These are phyloP conservation scores for Epithele typhae DNA, from an alignment of 768 basidiomycete genomes.

Conservation along the genomic window DNA sequence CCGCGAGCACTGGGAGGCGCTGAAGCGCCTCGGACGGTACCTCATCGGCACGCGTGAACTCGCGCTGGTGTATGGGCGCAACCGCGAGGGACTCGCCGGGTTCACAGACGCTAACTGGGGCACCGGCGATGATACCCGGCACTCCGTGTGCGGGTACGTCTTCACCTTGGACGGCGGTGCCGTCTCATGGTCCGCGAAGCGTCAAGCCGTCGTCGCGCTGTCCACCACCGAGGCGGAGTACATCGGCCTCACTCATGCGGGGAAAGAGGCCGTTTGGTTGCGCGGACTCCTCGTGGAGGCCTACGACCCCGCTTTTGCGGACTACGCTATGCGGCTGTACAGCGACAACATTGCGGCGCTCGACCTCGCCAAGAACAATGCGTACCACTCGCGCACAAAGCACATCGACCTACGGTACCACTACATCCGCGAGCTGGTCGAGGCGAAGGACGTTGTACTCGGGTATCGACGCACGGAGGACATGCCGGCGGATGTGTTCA, in stretches of 20 bases:
- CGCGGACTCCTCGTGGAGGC: neutral
- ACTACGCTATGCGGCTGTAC: slow-evolving; percentile 4
- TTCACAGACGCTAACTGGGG: slow-evolving; percentile 26
- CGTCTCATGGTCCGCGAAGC: slow-evolving; percentile 24
- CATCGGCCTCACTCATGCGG: slow-evolving; percentile 32
- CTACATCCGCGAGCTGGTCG: slow-evolving; percentile 19
- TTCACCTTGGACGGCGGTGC: slow-evolving; percentile 19
- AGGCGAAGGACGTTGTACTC: neutral
- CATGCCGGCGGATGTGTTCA: neutral
- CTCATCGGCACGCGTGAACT: slow-evolving; percentile 17
- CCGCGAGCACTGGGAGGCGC: slow-evolving; percentile 18
- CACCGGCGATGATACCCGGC: slow-evolving; percentile 15
- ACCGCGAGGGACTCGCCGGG: neutral
- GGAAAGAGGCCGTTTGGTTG: slow-evolving; percentile 18
- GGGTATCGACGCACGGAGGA: neutral
- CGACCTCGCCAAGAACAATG: neutral
- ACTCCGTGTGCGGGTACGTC: slow-evolving; percentile 24
- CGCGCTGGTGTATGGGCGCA: slow-evolving; percentile 7
- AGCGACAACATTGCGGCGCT: slow-evolving; percentile 1
- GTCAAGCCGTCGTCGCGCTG: slow-evolving; percentile 21
- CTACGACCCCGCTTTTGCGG: neutral
- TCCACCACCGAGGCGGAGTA: slow-evolving; percentile 41
- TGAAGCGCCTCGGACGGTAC: slow-evolving; percentile 23
- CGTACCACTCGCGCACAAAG: slow-evolving; percentile 16
- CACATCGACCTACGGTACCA: slow-evolving; percentile 23